Base-by-base conservation (phyloP, 345 rosid genomes). In the rapeseed (Brassica napus) region DNA sequence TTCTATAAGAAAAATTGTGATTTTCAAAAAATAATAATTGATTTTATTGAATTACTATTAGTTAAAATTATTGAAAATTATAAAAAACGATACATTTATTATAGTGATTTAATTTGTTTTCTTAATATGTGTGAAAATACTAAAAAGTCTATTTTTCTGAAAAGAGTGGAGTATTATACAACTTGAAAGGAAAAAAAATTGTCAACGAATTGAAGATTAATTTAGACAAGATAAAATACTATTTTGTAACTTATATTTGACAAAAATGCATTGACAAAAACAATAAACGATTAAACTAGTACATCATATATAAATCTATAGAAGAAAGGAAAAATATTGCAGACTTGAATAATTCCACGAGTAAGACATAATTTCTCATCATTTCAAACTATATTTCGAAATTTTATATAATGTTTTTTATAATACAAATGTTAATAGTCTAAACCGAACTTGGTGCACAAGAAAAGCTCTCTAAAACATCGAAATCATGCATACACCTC, bases 361-460 rank as follows among this genome's bases (percentile, higher is more conserved):
- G 63, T 1, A 58, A 52, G 58, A 52, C 8, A 52, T n/a, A 54
- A 15, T 16, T 15, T 6, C 4, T 16, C 24, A 54, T 54, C 8
- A 16, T 15, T 54, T 54, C 60, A 54, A 54, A 15, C 60, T 54
- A 16, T 54, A 6, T 16, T 16, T 54, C 60, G 10, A 54, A 54
- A 3, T 54, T 54, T 52, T 52, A 52, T 52, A 23, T 23, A 23
- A 62, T 12, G 31, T 14, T 61, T 16, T 69, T 16, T 16, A 64
- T 35, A 42, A 64, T 23, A 75, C 73, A 70, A 70, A 57, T 64
- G 72, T 18, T 54, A 64, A 44, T 69, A 2, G 58, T 64, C 76
- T 70, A 75, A 79, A 63, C 44, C 39, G 1, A 35, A 35, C 35
- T 63, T 68, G 42, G 34, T 64, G 75, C 68, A 68, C 64, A 32